A percentile compares a stretch with the other conserved stretches of the same genome.
phyloP scores from a whole-genome alignment of 2,329 filamentous ascomycete species.

The Berkeleyomyces rouxiae region DNA sequence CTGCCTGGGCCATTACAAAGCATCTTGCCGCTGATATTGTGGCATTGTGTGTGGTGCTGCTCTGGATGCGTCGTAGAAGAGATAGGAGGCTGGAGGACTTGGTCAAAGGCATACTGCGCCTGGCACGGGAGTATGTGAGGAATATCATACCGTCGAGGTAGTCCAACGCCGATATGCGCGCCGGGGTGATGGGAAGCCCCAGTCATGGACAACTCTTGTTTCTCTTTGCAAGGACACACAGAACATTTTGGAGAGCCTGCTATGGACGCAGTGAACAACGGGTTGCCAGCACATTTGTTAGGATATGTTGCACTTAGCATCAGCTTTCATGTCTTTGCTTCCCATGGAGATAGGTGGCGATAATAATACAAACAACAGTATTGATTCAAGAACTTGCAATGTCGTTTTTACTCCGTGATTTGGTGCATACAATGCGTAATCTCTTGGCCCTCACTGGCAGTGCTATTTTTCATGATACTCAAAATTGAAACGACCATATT shows the following conservation, averaged over 20 bases:
- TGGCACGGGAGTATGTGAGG: conserved; percentile 41
- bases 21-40: conserved; percentile 59
- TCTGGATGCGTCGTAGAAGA: conserved; percentile 57
- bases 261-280: neutral
- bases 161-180: neutral
- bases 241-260: neutral
- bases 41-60: conserved; percentile 45
- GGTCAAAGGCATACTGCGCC: conserved; percentile 44
- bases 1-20: conserved; percentile 51
- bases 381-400: no score
- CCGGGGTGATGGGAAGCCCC: neutral
- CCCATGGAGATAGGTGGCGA: neutral
- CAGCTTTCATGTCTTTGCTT: neutral
- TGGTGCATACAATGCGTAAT: no score
- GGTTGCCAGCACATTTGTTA: neutral
- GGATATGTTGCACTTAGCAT: neutral
- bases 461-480: no score
- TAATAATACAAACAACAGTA: no score
- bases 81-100: conserved; percentile 58
- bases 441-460: no score
- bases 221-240: conserved; percentile 16
- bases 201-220: conserved; percentile 7
- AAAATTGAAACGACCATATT: no score
- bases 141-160: conserved; percentile 41
- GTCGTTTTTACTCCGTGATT: no score